Evolutionary conservation across 306 rosid species (phyloP).

Genomic region (Pueraria montana): DNA sequence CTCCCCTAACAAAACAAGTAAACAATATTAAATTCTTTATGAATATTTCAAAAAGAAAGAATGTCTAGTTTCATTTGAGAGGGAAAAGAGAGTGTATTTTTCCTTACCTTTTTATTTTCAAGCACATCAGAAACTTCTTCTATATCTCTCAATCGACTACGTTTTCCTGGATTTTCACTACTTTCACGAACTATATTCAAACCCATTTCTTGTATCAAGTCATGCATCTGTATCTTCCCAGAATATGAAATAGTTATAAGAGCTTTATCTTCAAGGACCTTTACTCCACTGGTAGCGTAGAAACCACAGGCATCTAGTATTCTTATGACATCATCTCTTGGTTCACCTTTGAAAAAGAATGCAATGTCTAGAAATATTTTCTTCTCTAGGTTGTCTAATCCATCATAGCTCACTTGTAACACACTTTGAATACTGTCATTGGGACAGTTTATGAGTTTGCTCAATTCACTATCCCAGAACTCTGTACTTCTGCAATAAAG

Average conservation of each 20-base stretch:
- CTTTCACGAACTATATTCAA: slow-evolving; percentile 13
- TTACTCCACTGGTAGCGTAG: neutral
- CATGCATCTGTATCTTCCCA: slow-evolving; percentile 41
- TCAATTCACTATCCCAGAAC: slow-evolving; percentile 23
- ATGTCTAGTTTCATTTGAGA: too few species aligned
- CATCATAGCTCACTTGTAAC: slow-evolving; percentile 31
- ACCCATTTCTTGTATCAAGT: slow-evolving; percentile 44
- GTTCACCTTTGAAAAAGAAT: slow-evolving; percentile 3
- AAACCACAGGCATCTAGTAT: neutral
- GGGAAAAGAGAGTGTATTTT: neutral
- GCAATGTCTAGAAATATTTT: slow-evolving; percentile 41
- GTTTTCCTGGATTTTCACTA: neutral
- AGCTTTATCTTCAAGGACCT: slow-evolving; percentile 6
- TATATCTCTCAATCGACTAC: slow-evolving; percentile 2
- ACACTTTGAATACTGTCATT: slow-evolving; percentile 6
- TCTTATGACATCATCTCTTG: neutral
- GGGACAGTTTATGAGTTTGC: neutral
- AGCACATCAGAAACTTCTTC: slow-evolving; percentile 13
- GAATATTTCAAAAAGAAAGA: too few species aligned
- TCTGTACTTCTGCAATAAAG: neutral
- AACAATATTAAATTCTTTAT: too few species aligned
- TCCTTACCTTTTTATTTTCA: neutral
- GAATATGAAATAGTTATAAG: neutral
- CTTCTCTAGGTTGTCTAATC: neutral
- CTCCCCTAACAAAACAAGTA: too few species aligned